A percentile compares a stretch with the other conserved stretches of the same genome.
phyloP scores from a whole-genome alignment of 768 basidiomycete genomes.

The Russula brevipes region DNA sequence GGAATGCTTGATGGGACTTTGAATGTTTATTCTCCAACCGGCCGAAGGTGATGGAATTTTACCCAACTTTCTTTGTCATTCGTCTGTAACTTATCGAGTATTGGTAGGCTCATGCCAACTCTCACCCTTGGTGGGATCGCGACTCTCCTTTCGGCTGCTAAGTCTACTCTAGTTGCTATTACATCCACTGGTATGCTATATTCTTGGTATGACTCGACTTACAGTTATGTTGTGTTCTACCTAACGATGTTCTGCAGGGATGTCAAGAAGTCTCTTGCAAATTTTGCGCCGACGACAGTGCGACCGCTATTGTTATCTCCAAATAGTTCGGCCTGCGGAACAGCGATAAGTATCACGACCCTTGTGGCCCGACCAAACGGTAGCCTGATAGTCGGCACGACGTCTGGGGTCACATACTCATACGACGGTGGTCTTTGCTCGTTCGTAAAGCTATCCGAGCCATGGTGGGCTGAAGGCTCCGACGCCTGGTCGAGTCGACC shows the following conservation, averaged over 20 bases:
- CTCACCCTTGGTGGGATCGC: slow-evolving; percentile 67
- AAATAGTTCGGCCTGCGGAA: slow-evolving; percentile 32
- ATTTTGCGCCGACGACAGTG: slow-evolving; percentile 64
- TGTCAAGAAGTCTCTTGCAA: slow-evolving; percentile 56
- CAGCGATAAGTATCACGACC: slow-evolving; percentile 48
- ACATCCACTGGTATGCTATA: slow-evolving; percentile 68
- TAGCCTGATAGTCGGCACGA: slow-evolving; percentile 67
- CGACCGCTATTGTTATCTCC: slow-evolving; percentile 52
- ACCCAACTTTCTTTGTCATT: neutral
- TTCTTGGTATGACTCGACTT: slow-evolving; percentile 53
- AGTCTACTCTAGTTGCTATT: slow-evolving; percentile 61
- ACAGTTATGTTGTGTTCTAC: neutral
- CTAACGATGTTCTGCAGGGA: slow-evolving; percentile 48
- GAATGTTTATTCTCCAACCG: slow-evolving; percentile 79
- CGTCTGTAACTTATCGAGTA: neutral
- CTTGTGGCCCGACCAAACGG: slow-evolving; percentile 75
- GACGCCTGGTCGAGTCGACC: slow-evolving; percentile 78
- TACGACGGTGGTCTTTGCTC: slow-evolving; percentile 63
- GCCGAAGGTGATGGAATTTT: slow-evolving; percentile 57
- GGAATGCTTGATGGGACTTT: slow-evolving; percentile 75
- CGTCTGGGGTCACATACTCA: slow-evolving; percentile 72
- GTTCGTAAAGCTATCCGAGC: slow-evolving; percentile 73
- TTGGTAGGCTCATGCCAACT: slow-evolving; percentile 66
- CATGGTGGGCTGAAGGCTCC: slow-evolving; percentile 83
- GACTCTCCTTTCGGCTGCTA: slow-evolving; percentile 61